Evolutionary conservation across 441 rosid species (phyloP).

Genomic region (Populus hybrid): DNA sequence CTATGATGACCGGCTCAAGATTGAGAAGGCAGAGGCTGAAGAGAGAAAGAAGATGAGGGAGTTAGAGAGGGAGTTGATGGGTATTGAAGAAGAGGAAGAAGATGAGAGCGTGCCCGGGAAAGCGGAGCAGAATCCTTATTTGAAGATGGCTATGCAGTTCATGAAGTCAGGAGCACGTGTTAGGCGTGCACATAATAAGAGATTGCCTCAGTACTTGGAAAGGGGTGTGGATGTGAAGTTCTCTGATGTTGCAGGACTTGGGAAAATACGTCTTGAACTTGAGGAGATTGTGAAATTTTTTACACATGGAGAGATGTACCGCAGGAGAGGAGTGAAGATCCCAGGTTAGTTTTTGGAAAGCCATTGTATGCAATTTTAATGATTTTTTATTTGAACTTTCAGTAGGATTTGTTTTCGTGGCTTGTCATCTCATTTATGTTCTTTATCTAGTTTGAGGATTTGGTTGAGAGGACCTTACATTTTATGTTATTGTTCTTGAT

Average conservation of each 20-base stretch:
- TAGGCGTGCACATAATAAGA: constrained; percentile 58
- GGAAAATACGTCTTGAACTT: constrained; percentile 91
- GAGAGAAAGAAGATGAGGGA: constrained; percentile 85
- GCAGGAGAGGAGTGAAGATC: constrained; percentile 88
- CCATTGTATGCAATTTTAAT: constrained; percentile 3
- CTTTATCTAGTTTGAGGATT: not conserved
- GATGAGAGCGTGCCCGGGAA: constrained; percentile 59
- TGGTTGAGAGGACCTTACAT: not conserved
- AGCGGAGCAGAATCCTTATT: constrained; percentile 67
- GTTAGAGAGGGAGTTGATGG: constrained; percentile 79
- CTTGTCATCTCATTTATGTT: not conserved
- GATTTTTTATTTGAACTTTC: constrained; percentile 13
- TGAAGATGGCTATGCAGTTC: constrained; percentile 87
- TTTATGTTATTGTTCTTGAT: not conserved
- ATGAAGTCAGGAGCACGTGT: constrained; percentile 95
- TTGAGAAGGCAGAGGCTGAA: constrained; percentile 91
- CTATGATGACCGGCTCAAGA: constrained; percentile 88
- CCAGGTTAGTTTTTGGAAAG: constrained; percentile 59
- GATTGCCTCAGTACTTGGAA: constrained; percentile 82
- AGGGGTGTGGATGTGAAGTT: constrained; percentile 87
- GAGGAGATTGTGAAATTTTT: constrained; percentile 96
- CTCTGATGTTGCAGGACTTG: constrained; percentile 96
- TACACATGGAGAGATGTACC: constrained; percentile 93
- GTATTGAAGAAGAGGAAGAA: constrained; percentile 45
- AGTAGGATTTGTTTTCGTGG: not conserved